Evolutionary conservation across 1,284 basidiomycete genomes (phyloP).

Genomic region (Ceratobasidium sp.): DNA sequence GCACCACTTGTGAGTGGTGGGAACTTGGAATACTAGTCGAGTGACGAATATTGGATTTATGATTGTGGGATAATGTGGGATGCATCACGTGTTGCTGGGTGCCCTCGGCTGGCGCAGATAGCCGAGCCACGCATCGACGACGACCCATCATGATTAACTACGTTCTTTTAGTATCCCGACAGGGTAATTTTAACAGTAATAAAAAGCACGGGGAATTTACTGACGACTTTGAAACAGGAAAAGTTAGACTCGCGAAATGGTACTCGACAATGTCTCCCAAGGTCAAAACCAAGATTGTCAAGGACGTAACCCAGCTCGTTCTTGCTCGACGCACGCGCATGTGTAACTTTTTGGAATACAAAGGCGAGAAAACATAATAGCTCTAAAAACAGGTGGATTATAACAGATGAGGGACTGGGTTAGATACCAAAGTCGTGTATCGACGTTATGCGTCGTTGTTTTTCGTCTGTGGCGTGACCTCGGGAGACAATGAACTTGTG

Average conservation of each 20-base stretch:
- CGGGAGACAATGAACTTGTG: conserved; percentile 88
- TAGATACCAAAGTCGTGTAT: conserved; percentile 94
- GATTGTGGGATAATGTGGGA: background rate
- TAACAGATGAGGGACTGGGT: conserved; percentile 7
- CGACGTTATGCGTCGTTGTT: conserved; percentile 97
- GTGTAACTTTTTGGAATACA: conserved; percentile 99
- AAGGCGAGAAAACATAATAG: conserved; percentile 65
- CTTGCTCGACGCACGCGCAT: conserved; percentile 94
- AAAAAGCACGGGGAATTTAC: background rate
- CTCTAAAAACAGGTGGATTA: background rate
- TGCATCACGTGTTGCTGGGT: conserved; percentile 16
- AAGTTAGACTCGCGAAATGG: conserved; percentile 99
- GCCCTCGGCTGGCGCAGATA: background rate
- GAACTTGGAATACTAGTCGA: background rate
- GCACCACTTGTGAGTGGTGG: background rate
- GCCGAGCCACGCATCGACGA: conserved; percentile 34
- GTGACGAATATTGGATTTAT: background rate
- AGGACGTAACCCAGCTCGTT: conserved; percentile 98
- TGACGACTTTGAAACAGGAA: conserved; percentile 63
- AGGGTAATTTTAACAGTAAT: conserved; percentile 62
- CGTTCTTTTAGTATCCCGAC: conserved; percentile 90
- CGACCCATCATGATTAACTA: conserved; percentile 73
- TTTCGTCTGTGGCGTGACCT: conserved; percentile 93
- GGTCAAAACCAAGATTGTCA: conserved; percentile 96
- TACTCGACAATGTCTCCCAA: conserved; percentile 95